phyloP scores from a whole-genome alignment of 768 basidiomycete species.

The Pleurotus salmoneostramineus region DNA sequence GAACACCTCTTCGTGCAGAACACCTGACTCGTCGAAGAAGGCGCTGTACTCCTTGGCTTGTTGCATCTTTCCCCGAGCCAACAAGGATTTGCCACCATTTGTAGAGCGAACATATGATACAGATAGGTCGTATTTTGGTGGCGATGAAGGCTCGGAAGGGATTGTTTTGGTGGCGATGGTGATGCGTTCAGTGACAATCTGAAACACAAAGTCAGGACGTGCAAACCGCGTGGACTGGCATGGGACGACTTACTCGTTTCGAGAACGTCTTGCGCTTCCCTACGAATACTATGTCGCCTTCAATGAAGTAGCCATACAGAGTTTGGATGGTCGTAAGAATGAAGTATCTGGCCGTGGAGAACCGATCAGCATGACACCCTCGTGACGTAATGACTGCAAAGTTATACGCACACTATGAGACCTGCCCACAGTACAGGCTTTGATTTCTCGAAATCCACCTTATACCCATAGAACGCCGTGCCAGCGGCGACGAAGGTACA shows the following conservation, averaged over 20 bases:
- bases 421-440: conserved; percentile 80
- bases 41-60: conserved; percentile 56
- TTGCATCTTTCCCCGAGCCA: conserved; percentile 63
- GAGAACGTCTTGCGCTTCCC: conserved; percentile 90
- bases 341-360: conserved; percentile 57
- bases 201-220: conserved; percentile 1
- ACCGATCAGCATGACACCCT: not conserved
- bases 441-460: conserved; percentile 84
- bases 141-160: conserved; percentile 46
- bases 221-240: conserved; percentile 18
- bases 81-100: conserved; percentile 80
- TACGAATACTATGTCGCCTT: conserved; percentile 80
- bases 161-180: conserved; percentile 68
- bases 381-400: conserved; percentile 3
- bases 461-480: conserved; percentile 83
- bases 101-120: conserved; percentile 75
- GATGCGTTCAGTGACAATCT: conserved; percentile 92
- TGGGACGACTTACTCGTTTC: conserved; percentile 57
- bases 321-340: conserved; percentile 69
- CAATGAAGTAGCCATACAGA: conserved; percentile 82
- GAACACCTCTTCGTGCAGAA: conserved; percentile 71
- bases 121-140: conserved; percentile 66
- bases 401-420: conserved; percentile 61
- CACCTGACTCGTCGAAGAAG: conserved; percentile 81
- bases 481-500: conserved; percentile 78